phyloP scores from a whole-genome alignment of 1,284 basidiomycete genomes.

The Heimioporus punctisporus region DNA sequence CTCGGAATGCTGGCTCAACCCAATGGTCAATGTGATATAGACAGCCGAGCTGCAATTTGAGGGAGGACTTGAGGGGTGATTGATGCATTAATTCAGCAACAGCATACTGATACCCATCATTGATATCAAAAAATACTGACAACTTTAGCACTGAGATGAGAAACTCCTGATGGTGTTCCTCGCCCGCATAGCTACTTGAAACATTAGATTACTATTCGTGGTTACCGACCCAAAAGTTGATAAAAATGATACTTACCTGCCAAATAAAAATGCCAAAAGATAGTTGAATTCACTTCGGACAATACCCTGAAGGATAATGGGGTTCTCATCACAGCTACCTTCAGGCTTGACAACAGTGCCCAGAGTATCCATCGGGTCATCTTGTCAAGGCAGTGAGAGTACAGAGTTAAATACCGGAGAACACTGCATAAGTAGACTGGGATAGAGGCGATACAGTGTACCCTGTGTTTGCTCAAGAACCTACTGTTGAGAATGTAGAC shows the following conservation, averaged over 20 bases:
- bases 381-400: background rate
- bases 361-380: background rate
- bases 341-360: background rate
- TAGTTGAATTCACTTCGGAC: slow-evolving; percentile 8
- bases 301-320: slow-evolving; percentile 4
- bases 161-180: background rate
- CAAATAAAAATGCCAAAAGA: slow-evolving; percentile 4
- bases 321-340: slow-evolving; percentile 4
- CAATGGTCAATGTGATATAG: slow-evolving; percentile 2
- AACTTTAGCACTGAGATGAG: slow-evolving; percentile 5
- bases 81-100: background rate
- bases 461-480: background rate
- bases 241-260: slow-evolving; percentile 1
- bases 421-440: background rate
- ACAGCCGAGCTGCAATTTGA: slow-evolving; percentile 7
- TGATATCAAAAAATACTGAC: slow-evolving; percentile 4
- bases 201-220: background rate
- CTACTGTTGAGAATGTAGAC: no score
- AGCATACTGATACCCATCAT: background rate
- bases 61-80: background rate
- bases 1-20: slow-evolving; percentile 6
- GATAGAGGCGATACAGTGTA: background rate
- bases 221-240: background rate
- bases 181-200: slow-evolving; percentile 2
- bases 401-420: background rate